Evolutionary conservation across 805 yeast genomes (phyloP).

Genomic region (Schwanniomyces vanrijiae): DNA sequence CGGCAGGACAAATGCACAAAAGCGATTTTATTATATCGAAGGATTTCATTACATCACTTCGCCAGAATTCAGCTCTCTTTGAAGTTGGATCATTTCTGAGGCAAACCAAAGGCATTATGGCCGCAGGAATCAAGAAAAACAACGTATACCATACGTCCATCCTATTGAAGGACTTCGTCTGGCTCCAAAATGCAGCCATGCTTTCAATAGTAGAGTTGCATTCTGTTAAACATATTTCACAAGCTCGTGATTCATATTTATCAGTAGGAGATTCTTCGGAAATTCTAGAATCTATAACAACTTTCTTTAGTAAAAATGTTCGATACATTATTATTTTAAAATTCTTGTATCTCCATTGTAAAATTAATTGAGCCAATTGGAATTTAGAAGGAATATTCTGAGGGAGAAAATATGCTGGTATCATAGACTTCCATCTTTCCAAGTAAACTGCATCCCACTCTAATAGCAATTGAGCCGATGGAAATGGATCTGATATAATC

Average conservation of each 20-base stretch:
- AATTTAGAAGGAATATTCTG: conserved; percentile 7
- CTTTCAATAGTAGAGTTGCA: conserved; percentile 11
- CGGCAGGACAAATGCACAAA: conserved; percentile 15
- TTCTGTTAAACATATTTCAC: conserved; percentile 13
- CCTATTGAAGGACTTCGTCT: conserved; percentile 8
- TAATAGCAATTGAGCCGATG: conserved; percentile 11
- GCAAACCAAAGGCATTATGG: conserved; percentile 17
- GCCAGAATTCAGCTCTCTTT: conserved; percentile 9
- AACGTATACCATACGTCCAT: conserved; percentile 19
- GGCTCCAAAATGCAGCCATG: conserved; percentile 15
- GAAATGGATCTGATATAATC: conserved; percentile 16
- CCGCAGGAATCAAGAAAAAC: conserved; percentile 17
- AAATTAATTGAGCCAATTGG: conserved; percentile 12
- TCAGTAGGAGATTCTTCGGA: conserved; percentile 1
- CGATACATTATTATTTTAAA: conserved; percentile 17
- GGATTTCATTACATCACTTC: conserved; percentile 8
- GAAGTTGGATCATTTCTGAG: conserved; percentile 15
- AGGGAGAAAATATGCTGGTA: conserved; percentile 12
- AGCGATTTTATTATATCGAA: conserved; percentile 9
- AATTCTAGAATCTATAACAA: conserved; percentile 6
- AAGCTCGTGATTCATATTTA: conserved; percentile 14
- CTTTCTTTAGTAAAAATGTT: conserved; percentile 13
- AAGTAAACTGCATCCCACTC: conserved; percentile 14
- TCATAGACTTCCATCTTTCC: conserved; percentile 10
- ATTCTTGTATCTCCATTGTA: conserved; percentile 15